A percentile compares a stretch with the other conserved stretches of the same genome.
These are phyloP conservation scores for Penicillium sp. DNA, from an alignment of 2,329 filamentous ascomycete genomes.

Conservation along the genomic window DNA sequence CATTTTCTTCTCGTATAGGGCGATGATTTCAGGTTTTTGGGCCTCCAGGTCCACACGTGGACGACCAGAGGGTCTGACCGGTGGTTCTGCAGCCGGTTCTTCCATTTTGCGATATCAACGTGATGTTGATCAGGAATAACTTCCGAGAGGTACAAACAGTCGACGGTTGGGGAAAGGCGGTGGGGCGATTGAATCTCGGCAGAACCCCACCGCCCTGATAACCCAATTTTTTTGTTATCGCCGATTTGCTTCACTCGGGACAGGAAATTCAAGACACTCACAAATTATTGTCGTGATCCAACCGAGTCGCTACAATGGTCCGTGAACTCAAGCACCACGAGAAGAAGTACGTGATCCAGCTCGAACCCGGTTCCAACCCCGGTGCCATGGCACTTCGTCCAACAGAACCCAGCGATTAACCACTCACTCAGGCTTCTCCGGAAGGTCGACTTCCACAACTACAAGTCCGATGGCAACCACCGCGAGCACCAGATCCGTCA, in stretches of 20 bases:
- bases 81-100: not conserved
- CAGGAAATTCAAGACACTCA: not conserved
- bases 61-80: not conserved
- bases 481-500: constrained; percentile 77
- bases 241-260: not conserved
- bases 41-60: constrained; percentile 7
- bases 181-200: not conserved
- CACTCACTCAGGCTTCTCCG: constrained; percentile 62
- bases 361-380: not conserved
- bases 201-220: constrained; percentile 27
- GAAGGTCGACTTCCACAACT: constrained; percentile 93
- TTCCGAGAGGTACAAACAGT: not conserved
- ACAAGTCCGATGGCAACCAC: constrained; percentile 85
- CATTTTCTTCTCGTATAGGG: constrained; percentile 7
- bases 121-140: not conserved
- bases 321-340: constrained; percentile 97
- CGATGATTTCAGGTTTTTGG: constrained; percentile 5
- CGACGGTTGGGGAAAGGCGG: constrained; percentile 3
- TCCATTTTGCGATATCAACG: not conserved
- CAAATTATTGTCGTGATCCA: not conserved
- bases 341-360: constrained; percentile 61
- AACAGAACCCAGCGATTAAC: constrained; percentile 2
- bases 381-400: too few relatives aligned
- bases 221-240: constrained; percentile 27
- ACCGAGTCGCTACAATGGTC: constrained; percentile 65